These are phyloP conservation scores for Colletotrichum echinochloae DNA, from an alignment of 2,329 filamentous ascomycete genomes.

Conservation along the genomic window DNA sequence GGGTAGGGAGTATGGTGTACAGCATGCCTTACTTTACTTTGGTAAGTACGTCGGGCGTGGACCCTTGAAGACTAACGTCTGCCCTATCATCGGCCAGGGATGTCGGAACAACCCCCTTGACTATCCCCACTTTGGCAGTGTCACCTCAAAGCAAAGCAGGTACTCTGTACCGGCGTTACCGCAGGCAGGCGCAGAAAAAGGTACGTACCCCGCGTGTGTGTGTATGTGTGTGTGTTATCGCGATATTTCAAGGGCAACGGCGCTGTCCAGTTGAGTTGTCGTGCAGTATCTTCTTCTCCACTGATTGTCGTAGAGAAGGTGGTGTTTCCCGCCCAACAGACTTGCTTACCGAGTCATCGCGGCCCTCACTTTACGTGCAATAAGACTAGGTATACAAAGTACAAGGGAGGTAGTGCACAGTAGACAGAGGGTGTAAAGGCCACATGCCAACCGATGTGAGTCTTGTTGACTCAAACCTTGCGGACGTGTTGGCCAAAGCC, in stretches of 20 bases:
- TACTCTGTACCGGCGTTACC: slow-evolving; percentile 7
- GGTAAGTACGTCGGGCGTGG: slow-evolving; percentile 25
- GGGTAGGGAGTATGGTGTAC: slow-evolving; percentile 25
- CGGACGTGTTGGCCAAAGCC: slow-evolving; percentile 16
- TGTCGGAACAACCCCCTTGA: neutral
- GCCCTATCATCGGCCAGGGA: slow-evolving; percentile 35
- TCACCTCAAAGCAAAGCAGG: neutral
- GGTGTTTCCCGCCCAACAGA: slow-evolving; percentile 1
- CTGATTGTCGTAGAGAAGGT: slow-evolving; percentile 10
- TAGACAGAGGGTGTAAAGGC: neutral
- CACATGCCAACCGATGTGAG: slow-evolving; percentile 12
- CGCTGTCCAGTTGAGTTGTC: slow-evolving; percentile 9
- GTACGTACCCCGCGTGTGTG: slow-evolving; percentile 11
- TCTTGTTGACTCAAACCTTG: slow-evolving; percentile 9
- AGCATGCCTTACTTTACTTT: slow-evolving; percentile 20
- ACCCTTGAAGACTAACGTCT: slow-evolving; percentile 34
- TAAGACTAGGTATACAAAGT: too few species aligned
- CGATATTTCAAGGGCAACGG: slow-evolving; percentile 28
- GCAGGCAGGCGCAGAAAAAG: neutral
- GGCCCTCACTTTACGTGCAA: slow-evolving; percentile 9
- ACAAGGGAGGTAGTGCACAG: neutral
- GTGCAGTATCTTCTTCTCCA: slow-evolving; percentile 14
- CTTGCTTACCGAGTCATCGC: neutral
- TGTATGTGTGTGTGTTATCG: neutral
- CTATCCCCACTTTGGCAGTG: slow-evolving; percentile 8